These are phyloP conservation scores for Ophiocordyceps robertsii DNA, from an alignment of 2,329 filamentous ascomycete species.

Conservation along the genomic window DNA sequence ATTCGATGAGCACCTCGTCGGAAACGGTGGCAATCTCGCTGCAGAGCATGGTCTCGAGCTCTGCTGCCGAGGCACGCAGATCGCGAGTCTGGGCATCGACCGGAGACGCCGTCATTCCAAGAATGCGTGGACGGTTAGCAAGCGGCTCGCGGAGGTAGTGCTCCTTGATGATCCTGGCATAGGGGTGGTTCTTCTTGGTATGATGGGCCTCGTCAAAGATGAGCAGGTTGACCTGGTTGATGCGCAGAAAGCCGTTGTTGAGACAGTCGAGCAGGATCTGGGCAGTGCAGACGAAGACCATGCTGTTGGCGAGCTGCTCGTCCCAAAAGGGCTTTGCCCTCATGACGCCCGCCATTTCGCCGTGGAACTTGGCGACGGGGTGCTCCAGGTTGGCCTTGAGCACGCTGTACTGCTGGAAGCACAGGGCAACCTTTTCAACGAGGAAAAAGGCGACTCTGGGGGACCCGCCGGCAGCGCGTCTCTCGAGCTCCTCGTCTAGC, in stretches of 20 bases:
- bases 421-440: slow-evolving; percentile 79
- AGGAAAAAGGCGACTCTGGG: slow-evolving; percentile 73
- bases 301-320: slow-evolving; percentile 45
- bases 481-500: slow-evolving; percentile 64
- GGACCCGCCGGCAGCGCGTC: slow-evolving; percentile 44
- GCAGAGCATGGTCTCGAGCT: slow-evolving; percentile 66
- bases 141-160: slow-evolving; percentile 50
- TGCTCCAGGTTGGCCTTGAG: slow-evolving; percentile 71
- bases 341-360: slow-evolving; percentile 41
- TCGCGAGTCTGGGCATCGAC: slow-evolving; percentile 66
- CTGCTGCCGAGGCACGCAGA: slow-evolving; percentile 52
- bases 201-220: slow-evolving; percentile 97
- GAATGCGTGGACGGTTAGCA: slow-evolving; percentile 53
- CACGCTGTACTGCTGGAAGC: slow-evolving; percentile 79
- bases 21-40: slow-evolving; percentile 68
- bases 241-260: slow-evolving; percentile 63
- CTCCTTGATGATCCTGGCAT: slow-evolving; percentile 79
- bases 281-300: slow-evolving; percentile 85
- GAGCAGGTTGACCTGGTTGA: slow-evolving; percentile 74
- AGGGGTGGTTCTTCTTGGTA: slow-evolving; percentile 85
- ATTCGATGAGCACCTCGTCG: slow-evolving; percentile 19
- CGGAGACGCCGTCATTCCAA: slow-evolving; percentile 96
- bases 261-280: slow-evolving; percentile 73
- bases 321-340: slow-evolving; percentile 34
- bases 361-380: slow-evolving; percentile 60